These are phyloP conservation scores for Dothideomycetes sp. DNA, from an alignment of 2,329 filamentous ascomycete genomes.

Conservation along the genomic window DNA sequence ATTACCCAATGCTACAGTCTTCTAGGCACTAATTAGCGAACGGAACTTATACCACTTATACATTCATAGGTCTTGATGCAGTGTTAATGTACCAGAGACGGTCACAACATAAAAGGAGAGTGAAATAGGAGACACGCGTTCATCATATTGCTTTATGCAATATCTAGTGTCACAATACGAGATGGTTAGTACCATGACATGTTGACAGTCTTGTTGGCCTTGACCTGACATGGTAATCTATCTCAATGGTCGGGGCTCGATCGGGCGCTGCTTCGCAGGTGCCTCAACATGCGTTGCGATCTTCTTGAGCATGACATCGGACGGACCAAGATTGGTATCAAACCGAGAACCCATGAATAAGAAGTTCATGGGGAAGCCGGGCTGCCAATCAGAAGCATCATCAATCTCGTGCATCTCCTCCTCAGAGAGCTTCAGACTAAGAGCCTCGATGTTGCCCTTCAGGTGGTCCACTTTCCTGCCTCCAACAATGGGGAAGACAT, in stretches of 20 bases:
- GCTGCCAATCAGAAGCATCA: slow-evolving; percentile 43
- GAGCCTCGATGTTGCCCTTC: slow-evolving; percentile 52
- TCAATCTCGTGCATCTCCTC: slow-evolving; percentile 57
- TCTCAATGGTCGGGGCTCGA: background rate
- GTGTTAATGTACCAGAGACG: too few relatives aligned
- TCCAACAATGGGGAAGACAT: slow-evolving; percentile 66
- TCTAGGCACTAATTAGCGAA: too few relatives aligned
- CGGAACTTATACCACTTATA: too few relatives aligned
- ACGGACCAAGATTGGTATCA: background rate
- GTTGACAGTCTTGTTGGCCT: too few relatives aligned
- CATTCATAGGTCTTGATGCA: too few relatives aligned
- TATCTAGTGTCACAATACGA: too few relatives aligned
- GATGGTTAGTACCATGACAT: too few relatives aligned
- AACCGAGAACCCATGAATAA: background rate
- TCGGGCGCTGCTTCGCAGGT: background rate
- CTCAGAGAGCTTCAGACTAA: slow-evolving; percentile 43
- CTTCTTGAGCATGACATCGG: background rate
- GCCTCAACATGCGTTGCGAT: background rate
- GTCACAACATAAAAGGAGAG: too few relatives aligned
- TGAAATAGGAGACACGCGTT: too few relatives aligned
- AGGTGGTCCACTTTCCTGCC: slow-evolving; percentile 63
- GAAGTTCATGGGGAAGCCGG: slow-evolving; percentile 53
- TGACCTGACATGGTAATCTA: too few relatives aligned
- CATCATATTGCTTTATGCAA: too few relatives aligned
- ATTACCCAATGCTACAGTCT: too few relatives aligned